Base-by-base conservation (phyloP, 2,329 filamentous ascomycete species). In the Thermoascus crustaceus region DNA sequence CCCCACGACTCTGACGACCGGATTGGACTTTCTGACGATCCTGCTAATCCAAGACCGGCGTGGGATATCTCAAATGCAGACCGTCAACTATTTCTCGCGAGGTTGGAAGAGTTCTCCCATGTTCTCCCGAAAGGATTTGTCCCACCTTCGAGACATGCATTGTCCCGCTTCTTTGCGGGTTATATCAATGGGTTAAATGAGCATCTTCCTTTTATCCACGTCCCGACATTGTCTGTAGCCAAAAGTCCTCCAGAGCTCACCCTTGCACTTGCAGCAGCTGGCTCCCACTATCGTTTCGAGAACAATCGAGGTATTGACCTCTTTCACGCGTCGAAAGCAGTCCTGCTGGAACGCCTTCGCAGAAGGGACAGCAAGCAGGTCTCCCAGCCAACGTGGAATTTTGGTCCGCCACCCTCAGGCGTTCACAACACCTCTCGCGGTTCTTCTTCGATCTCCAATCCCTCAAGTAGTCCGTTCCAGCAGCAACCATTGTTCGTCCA, bases 311-410 rank as follows among this genome's bases (percentile, higher is more conserved):
- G 71, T 0, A 72, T 76, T 23, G 67, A 75, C 29, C 60, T 78
- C 2, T 78, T 76, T 47, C 69, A 73, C 49, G 69, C 71, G 8
- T 71, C 72, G 7, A 73, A 71, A 45, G 63, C 70, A 6, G 69
- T 78, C 21, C 60, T 75, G 21, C 58, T 66, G 1, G 65, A 73
- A 44, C 66, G 71, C 11, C 67, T 75, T 24, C 63, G 67, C 26
- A 60, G 66, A 39, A 58, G 67, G 37, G 69, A 74, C 43, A 64
- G 67, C 32, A 65, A 64, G 23, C 54, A 69, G 39, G 54, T 59
- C 10, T 54, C 57, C 26, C 57, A 55, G 29, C 58, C 60, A 5
- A 50, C 61, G 16, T 68, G 64, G 64, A 64, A 62, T 32, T 57
- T 62, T 38, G 52, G 56, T 20, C 57, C 57, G 22, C 55, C 61